phyloP scores from a whole-genome alignment of 2,329 filamentous ascomycete genomes.

The Fusarium camptoceras region DNA sequence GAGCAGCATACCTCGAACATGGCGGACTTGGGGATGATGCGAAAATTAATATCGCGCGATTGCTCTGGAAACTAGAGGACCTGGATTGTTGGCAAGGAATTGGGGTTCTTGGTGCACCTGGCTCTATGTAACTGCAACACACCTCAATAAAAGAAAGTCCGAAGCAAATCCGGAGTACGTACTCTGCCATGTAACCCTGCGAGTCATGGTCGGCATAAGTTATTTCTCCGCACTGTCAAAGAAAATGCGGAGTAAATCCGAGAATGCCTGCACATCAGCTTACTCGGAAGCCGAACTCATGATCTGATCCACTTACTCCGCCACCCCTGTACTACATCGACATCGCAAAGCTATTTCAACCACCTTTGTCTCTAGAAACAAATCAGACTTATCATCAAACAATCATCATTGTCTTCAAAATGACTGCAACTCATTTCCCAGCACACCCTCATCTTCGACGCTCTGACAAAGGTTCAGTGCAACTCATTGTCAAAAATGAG shows the following conservation, averaged over 20 bases:
- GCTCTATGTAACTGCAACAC: neutral
- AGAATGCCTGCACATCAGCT: neutral
- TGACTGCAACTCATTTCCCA: constrained; percentile 26
- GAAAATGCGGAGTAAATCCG: constrained; percentile 33
- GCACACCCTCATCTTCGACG: constrained; percentile 35
- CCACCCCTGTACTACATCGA: neutral
- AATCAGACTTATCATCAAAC: neutral
- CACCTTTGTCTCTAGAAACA: neutral
- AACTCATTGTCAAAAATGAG: constrained; percentile 53
- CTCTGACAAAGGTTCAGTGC: constrained; percentile 45
- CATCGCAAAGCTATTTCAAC: constrained; percentile 20
- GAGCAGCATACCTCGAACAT: constrained; percentile 51
- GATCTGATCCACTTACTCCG: neutral
- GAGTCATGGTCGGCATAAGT: neutral
- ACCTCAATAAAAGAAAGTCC: neutral
- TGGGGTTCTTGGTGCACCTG: constrained; percentile 12
- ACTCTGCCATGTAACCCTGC: rapidly evolving
- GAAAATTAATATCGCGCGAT: constrained; percentile 44
- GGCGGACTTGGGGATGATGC: constrained; percentile 14
- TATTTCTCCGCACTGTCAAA: neutral
- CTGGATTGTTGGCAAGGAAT: constrained; percentile 50
- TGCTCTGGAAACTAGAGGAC: constrained; percentile 49
- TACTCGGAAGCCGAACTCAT: neutral
- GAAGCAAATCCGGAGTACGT: neutral
- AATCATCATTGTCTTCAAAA: neutral